Evolutionary conservation across 805 yeast species (phyloP).

Genomic region (Yarrowia alimentaria): DNA sequence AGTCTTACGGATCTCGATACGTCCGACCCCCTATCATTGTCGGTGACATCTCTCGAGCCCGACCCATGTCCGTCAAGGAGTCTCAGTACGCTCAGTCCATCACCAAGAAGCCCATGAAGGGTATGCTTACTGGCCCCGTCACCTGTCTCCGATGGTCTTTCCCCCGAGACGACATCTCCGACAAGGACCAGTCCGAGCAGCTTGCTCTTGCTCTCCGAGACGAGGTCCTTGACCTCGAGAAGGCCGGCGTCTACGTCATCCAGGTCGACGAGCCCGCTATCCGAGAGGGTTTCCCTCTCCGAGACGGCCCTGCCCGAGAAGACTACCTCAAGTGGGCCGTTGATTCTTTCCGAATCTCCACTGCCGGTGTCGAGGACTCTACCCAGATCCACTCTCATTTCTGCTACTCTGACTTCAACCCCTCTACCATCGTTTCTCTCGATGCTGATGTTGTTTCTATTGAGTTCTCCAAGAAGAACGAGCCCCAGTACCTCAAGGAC

Average conservation of each 20-base stretch:
- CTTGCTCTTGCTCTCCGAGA: conserved; percentile 97
- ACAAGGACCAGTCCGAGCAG: conserved; percentile 92
- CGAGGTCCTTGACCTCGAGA: conserved; percentile 97
- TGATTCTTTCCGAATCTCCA: conserved; percentile 98
- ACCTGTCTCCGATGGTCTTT: conserved; percentile 99
- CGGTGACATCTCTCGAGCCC: conserved; percentile 98
- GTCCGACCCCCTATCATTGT: conserved; percentile 99
- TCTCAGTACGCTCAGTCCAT: conserved; percentile 98
- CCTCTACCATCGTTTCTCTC: conserved; percentile 98
- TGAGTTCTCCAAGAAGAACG: conserved; percentile 99
- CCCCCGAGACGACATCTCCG: conserved; percentile 98
- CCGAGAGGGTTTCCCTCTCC: conserved; percentile 99
- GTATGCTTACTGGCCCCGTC: conserved; percentile 99
- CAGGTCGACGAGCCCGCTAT: conserved; percentile 99
- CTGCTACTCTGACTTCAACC: conserved; percentile 99
- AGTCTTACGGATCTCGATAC: conserved; percentile 99
- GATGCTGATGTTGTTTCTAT: conserved; percentile 99
- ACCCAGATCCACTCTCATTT: conserved; percentile 99
- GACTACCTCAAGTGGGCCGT: conserved; percentile 99
- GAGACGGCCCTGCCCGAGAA: conserved; percentile 95
- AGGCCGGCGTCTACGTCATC: conserved; percentile 95
- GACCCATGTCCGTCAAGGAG: conserved; percentile 98
- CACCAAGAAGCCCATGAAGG: conserved; percentile 95
- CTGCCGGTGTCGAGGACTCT: conserved; percentile 91
- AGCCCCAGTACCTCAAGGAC: conserved; percentile 96